Evolutionary conservation across 129 eudicot genomes (phyloP).

Genomic region (Artemisia annua): DNA sequence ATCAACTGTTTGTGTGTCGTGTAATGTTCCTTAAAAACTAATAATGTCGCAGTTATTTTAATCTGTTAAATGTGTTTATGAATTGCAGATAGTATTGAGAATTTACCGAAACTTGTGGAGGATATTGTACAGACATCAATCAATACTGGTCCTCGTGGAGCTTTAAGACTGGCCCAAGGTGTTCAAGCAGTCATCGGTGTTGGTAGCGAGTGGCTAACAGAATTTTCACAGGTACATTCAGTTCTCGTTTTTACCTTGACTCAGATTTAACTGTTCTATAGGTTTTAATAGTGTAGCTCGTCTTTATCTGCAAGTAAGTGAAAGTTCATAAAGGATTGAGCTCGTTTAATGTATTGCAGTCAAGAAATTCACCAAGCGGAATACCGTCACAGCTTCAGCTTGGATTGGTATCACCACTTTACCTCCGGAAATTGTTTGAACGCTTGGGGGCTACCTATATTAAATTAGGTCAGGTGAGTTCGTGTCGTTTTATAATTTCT

Average conservation of each 20-base stretch:
- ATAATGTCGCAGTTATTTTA: no score
- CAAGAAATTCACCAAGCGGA: slow-evolving; percentile 56
- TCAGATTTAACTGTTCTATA: neutral
- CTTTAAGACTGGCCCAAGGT: slow-evolving; percentile 90
- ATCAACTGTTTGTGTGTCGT: neutral
- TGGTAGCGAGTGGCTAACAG: slow-evolving; percentile 94
- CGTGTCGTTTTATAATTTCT: neutral
- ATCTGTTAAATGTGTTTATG: no score
- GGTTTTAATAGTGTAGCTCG: neutral
- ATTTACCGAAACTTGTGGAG: slow-evolving; percentile 91
- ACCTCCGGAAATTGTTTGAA: slow-evolving; percentile 86
- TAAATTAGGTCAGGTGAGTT: slow-evolving; percentile 90
- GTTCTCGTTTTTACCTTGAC: slow-evolving; percentile 3
- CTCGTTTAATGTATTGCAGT: slow-evolving; percentile 40
- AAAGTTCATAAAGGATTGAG: slow-evolving; percentile 1
- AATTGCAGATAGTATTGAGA: slow-evolving; percentile 58
- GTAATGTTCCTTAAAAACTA: no score
- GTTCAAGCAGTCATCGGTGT: slow-evolving; percentile 96
- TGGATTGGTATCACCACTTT: slow-evolving; percentile 85
- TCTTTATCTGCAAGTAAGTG: slow-evolving; percentile 3
- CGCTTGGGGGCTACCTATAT: slow-evolving; percentile 96
- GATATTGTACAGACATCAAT: slow-evolving; percentile 89
- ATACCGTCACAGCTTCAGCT: slow-evolving; percentile 78
- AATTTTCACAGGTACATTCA: slow-evolving; percentile 72
- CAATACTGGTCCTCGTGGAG: slow-evolving; percentile 96